Percentiles rank a stretch among this genome's conserved stretches.
phyloP scores from a whole-genome alignment of 2,329 filamentous ascomycete species.

The Fusarium verrucosum region DNA sequence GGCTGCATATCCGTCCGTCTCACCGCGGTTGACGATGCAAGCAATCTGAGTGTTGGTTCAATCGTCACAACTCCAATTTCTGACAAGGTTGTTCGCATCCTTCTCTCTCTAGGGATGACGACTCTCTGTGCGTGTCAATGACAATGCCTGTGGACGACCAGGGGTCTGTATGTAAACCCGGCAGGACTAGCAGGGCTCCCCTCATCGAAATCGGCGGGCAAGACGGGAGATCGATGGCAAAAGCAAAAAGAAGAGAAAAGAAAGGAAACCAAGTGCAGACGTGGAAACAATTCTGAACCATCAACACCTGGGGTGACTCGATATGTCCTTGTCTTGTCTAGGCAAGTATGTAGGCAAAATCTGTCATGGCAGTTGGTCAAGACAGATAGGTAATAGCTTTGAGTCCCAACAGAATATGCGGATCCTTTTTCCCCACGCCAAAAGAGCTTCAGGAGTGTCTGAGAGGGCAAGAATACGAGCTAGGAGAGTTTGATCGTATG shows the following conservation, averaged over 20 bases:
- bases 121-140: slow-evolving; percentile 4
- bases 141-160: slow-evolving; percentile 13
- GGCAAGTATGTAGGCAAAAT: no score
- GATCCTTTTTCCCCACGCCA: neutral
- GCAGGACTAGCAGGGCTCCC: slow-evolving; percentile 20
- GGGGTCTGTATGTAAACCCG: slow-evolving; percentile 21
- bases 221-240: slow-evolving; percentile 41
- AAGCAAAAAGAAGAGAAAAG: slow-evolving; percentile 32
- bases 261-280: slow-evolving; percentile 28
- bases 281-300: slow-evolving; percentile 7
- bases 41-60: slow-evolving; percentile 23
- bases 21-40: slow-evolving; percentile 31
- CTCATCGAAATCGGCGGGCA: slow-evolving; percentile 34
- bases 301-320: slow-evolving; percentile 11
- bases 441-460: neutral
- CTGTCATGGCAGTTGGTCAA: neutral
- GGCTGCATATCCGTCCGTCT: slow-evolving; percentile 33
- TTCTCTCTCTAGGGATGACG: slow-evolving; percentile 4
- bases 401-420: neutral
- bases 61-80: slow-evolving; percentile 2
- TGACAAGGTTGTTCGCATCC: slow-evolving; percentile 2
- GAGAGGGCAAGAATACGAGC: neutral
- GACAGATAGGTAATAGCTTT: neutral
- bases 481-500: neutral
- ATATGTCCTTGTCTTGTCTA: neutral